These are phyloP conservation scores for Tylopilus sp. DNA, from an alignment of 768 basidiomycete species.

Conservation along the genomic window DNA sequence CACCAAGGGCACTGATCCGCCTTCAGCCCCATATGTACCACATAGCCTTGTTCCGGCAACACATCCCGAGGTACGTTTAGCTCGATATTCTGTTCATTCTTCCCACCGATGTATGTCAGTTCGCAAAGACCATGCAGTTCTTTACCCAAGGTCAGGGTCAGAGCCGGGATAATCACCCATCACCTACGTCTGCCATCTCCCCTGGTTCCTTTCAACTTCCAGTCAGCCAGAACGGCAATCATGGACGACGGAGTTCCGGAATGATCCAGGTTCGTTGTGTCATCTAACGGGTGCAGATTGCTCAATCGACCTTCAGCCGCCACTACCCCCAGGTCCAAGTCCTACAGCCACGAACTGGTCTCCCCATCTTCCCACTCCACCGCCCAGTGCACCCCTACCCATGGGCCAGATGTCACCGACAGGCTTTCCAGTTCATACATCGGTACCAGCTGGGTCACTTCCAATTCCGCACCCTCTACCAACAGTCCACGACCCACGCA, in stretches of 20 bases:
- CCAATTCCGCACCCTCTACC: constrained; percentile 6
- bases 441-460: constrained; percentile 6
- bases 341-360: constrained; percentile 15
- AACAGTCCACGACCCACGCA: neutral
- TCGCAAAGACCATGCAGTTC: neutral
- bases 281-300: neutral
- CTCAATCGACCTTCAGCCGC: constrained; percentile 8
- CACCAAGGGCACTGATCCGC: neutral
- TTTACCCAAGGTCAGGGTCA: constrained; percentile 5
- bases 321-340: constrained; percentile 8
- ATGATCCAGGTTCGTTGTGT: constrained; percentile 19
- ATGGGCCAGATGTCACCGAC: constrained; percentile 7
- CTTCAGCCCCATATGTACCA: neutral
- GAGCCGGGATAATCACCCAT: constrained; percentile 1
- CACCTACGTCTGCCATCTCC: constrained; percentile 1
- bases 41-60: constrained; percentile 1
- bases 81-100: neutral
- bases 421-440: constrained; percentile 10
- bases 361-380: constrained; percentile 21
- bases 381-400: constrained; percentile 7
- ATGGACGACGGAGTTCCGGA: constrained; percentile 19
- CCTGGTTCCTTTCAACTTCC: constrained; percentile 1
- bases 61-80: constrained; percentile 11
- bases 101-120: neutral
- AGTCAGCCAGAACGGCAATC: constrained; percentile 3